phyloP scores from a whole-genome alignment of 257 asterid genomes.

The Parsonsia alboflavescens region DNA sequence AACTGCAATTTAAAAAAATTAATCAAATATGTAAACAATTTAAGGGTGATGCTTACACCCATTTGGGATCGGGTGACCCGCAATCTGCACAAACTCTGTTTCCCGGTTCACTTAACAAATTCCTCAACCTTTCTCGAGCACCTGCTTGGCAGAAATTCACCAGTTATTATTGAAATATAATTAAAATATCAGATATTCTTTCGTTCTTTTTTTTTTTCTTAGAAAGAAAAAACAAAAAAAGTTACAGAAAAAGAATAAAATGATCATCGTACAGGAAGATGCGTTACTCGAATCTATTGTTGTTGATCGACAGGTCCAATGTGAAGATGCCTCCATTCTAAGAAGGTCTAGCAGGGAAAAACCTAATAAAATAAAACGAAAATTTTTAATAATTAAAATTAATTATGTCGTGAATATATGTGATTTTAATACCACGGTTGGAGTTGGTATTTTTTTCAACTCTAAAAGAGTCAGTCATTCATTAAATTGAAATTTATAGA shows the following conservation, averaged over 20 bases:
- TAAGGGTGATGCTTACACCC: conserved; percentile 67
- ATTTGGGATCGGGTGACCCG: conserved; percentile 88
- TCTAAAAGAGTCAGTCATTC: no score
- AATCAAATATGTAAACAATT: no score
- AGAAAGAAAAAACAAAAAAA: no score
- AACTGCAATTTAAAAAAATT: no score
- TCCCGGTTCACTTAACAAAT: conserved; percentile 56
- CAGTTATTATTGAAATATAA: neutral
- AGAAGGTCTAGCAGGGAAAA: conserved; percentile 55
- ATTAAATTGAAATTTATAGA: no score
- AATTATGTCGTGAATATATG: no score
- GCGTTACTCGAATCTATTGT: conserved; percentile 17
- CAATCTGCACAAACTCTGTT: conserved; percentile 84
- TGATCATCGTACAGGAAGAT: conserved; percentile 23
- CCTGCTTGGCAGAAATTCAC: conserved; percentile 23
- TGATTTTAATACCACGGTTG: no score
- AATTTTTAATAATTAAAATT: no score
- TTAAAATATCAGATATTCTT: no score
- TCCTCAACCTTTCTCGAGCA: conserved; percentile 60
- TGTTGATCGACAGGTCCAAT: conserved; percentile 27
- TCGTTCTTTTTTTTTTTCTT: no score
- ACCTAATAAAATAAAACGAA: conserved; percentile 34
- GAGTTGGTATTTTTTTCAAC: no score
- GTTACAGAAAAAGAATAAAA: neutral
- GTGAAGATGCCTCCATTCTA: conserved; percentile 43